Base-by-base conservation (phyloP, 2,329 filamentous ascomycete species). In the Trichoderma semiorbis region DNA sequence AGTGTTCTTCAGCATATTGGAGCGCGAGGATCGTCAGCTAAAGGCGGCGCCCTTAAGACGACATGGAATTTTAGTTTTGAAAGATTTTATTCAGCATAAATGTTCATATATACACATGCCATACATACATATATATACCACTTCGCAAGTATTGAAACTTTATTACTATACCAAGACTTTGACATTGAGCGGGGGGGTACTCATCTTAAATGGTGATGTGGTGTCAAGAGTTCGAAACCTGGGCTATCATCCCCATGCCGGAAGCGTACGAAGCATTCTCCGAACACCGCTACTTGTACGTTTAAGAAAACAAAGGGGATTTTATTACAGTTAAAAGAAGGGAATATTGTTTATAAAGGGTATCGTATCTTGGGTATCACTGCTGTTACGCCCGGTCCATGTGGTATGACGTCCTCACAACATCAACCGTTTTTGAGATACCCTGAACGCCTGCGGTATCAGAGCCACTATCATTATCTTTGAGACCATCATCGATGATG, bases 11-110 rank as follows among this genome's bases (percentile, higher is more conserved):
- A 81, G 32, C 80, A 81, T 71, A 74, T 79, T 5, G 80, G 80
- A 8, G 74, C 77, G 7, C 74, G 74, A 39, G 75, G 77, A 7
- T 78, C 76, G 0, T 80, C 78, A 0, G 77, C 75, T 7, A 57
- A 71, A 32, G 78, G 76, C 1, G 73, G 68, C 2, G 75, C 70
- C 14, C 72, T 73, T 14, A 80, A 78, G 61, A 73, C 73, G 6
- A 78, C 78, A 1, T 80, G 79, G 79, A 80, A 76, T 66, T 80
- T 80, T 61, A 77, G 76, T 28, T 80, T 80, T 70, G 78, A 79
- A 71, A 55, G 72, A 8, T n/a, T 67, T 26, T 67, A 71, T 39
- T 60, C 66, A 30, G 32, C 30, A 32, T 72, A 50, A 34, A 24
- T 21, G 21, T 21, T 24, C 11, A 65, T 47, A 65, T 8, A 39